Evolutionary conservation across 768 basidiomycete genomes (phyloP), one percentile per base, ranked within the genome.

Genomic region (Multifurca ochricompacta): DNA sequence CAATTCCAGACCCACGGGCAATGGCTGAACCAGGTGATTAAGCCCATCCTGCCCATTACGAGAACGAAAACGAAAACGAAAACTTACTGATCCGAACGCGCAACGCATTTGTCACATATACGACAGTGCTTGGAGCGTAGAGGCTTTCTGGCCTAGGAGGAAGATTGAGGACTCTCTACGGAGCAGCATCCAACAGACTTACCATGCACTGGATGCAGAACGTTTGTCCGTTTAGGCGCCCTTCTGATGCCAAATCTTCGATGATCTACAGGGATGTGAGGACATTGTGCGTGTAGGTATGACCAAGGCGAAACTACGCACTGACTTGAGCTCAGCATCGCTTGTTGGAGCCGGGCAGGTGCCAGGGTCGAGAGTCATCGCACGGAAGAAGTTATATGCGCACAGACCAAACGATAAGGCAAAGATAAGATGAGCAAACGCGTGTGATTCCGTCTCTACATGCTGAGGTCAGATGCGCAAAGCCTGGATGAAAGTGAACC

Each of bases 1-100:
- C 95, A 97, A 70, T 98, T 98, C 94, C 94, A 99, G 14, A 97
- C 85, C 96, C 96, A 99, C 1, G 95, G 96, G 62, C 96, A 98
- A 63, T 99, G 94, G 63, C 93, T 95, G 43, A 39, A 42, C 27
- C 42, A 27, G 18, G 2, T 44, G 31, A 9, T 40, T 55, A 30
- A 62, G 55, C 53, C 5, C 51, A 47, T 50, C 8, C 13, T 35
- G 21, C 6, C 40, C 31, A 51, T 6, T 45, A 30, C 8, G 34
- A 18, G 9, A 19, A 19, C 5, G 2, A n/a, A n/a, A n/a, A n/a
- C n/a, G n/a, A n/a, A n/a, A n/a, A n/a, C n/a, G n/a, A n/a, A n/a
- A n/a, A 74, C 89, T 66, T 67, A 96, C 92, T 99, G 96, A 64
- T 99, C 96, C 64, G 85, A 89, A 43, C 93, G 77, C 11, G 89